phyloP scores from a whole-genome alignment of 192 early-diverging fungal species.

The Backusella westeae region DNA sequence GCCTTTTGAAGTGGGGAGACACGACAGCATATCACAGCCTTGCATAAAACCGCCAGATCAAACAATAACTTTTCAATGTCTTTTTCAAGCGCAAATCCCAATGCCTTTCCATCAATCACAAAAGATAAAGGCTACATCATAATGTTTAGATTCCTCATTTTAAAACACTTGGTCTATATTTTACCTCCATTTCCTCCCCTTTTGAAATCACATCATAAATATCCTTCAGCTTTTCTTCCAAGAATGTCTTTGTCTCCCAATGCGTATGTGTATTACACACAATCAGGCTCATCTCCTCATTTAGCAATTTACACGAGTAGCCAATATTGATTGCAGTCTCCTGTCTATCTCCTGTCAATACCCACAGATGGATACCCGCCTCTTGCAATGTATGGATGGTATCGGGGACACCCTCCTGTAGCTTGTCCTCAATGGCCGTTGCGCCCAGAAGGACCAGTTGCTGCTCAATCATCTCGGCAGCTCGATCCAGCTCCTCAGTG shows the following conservation, averaged over 20 bases:
- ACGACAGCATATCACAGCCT: conserved; percentile 96
- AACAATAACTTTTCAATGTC: conserved; percentile 78
- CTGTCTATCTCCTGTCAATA: conserved; percentile 96
- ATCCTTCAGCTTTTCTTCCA: conserved; percentile 83
- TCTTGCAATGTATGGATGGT: conserved; percentile 94
- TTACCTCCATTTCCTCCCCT: conserved; percentile 12
- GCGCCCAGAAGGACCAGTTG: conserved; percentile 90
- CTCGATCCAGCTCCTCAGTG: conserved; percentile 82
- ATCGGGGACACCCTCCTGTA: conserved; percentile 98
- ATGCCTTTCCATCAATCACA: conserved; percentile 92
- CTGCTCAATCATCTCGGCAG: conserved; percentile 94
- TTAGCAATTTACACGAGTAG: conserved; percentile 93
- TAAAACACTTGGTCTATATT: background rate
- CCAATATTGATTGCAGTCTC: conserved; percentile 99
- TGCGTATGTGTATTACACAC: conserved; percentile 90
- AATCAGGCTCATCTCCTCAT: conserved; percentile 95
- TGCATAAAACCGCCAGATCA: conserved; percentile 89
- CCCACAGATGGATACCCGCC: conserved; percentile 97
- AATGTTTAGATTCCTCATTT: background rate
- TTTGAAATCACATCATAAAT: conserved; percentile 52
- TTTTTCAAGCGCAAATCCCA: conserved; percentile 92
- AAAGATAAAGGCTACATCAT: conserved; percentile 66
- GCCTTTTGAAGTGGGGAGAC: conserved; percentile 99
- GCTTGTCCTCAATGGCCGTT: conserved; percentile 97
- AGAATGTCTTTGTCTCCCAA: conserved; percentile 89